Evolutionary conservation across 73 alveolate genomes (phyloP), one percentile per base, ranked within the genome.

Genomic region (Paramecium sonneborni): DNA sequence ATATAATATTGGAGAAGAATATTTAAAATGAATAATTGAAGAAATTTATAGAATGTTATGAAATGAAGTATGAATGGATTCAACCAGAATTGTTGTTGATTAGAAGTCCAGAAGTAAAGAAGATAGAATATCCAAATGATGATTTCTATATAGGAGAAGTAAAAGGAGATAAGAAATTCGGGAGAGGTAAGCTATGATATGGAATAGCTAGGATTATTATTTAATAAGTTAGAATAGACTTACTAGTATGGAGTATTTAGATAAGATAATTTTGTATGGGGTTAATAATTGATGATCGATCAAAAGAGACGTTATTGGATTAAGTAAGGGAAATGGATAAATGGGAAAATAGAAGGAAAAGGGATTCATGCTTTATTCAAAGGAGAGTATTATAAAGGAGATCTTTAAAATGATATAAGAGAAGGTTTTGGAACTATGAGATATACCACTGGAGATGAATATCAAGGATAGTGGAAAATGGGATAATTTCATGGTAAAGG

Each of bases 401-500:
- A 86, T 56, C 37, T 74, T 56, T 15, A 24, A 5, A 76, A 72
- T 30, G 93, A 86, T 67, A 57, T 68, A 21, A 76, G 86, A 28
- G 76, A 85, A 2, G 95, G 95, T 1, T 21, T 55, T 18, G 94
- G 95, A 35, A 92, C 38, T 2, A 56, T 56, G 55, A 39, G 30
- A 24, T 92, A 57, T 11, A 72, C 92, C 6, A 55, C 48, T 44
- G 95, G 95, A 28, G 95, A 92, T 87, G 70, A 41, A 14, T 86
- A 92, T 86, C 21, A 92, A 67, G 96, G 96, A 56, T 28, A 41
- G 14, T 92, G 88, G 87, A 58, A 68, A 41, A 72, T 84, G 89
- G 92, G 92, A 1, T 35, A 39, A 68, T 35, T 68, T 43, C 52
- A 92, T 82, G 96, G 96, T 7, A 85, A 67, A 5, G 96, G 96